A percentile compares a stretch with the other conserved stretches of the same genome.
Evolutionary conservation across 441 rosid genomes (phyloP).

Genomic region (Pelargonium fulgidum): DNA sequence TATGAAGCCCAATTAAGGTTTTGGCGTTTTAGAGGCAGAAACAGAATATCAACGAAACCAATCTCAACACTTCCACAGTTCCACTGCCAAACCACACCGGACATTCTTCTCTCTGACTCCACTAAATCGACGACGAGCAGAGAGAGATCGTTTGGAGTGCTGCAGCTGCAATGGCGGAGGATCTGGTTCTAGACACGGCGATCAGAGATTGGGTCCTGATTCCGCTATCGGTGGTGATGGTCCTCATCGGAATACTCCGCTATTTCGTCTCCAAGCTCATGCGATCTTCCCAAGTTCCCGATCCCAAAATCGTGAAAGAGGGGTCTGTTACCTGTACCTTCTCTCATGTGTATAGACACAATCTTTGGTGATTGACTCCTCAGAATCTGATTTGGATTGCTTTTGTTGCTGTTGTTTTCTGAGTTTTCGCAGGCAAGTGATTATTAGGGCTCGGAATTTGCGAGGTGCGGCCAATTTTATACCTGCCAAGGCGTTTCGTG

Average conservation of each 20-base stretch:
- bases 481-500: constrained; percentile 78
- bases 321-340: constrained; percentile 32
- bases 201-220: constrained; percentile 97
- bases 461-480: constrained; percentile 83
- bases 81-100: no score
- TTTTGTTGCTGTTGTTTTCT: background rate
- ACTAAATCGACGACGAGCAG: background rate
- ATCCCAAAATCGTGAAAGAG: constrained; percentile 75
- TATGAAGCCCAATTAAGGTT: no score
- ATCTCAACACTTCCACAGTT: no score
- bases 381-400: background rate
- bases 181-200: constrained; percentile 86
- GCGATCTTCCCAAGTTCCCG: constrained; percentile 72
- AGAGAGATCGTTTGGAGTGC: background rate
- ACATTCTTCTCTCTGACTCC: background rate
- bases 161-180: constrained; percentile 63
- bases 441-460: constrained; percentile 80
- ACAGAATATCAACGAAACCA: no score
- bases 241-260: constrained; percentile 79
- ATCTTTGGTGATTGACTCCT: background rate
- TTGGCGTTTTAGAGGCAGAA: no score
- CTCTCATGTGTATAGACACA: background rate
- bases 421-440: constrained; percentile 50
- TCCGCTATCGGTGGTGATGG: constrained; percentile 87
- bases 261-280: constrained; percentile 76